Conservation (phyloP, 208 protist species). For the Polymyxa betae region DNA sequence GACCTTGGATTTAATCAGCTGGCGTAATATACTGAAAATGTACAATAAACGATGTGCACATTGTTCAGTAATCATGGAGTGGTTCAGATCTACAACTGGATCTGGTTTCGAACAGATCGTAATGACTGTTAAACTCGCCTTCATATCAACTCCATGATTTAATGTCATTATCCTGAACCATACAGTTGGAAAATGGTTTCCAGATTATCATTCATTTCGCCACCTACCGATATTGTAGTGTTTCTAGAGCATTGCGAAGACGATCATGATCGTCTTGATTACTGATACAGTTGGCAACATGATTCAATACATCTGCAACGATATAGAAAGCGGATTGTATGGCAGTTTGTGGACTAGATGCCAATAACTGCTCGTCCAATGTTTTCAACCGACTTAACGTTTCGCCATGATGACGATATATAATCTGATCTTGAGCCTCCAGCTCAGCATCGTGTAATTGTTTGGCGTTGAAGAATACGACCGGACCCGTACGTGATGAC, state of each 20-base stretch:
- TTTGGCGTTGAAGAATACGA: conserved; percentile 46
- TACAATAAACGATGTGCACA: not conserved
- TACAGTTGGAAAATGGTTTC: not conserved
- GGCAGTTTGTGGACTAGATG: not conserved
- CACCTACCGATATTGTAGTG: not conserved
- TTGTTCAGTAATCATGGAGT: not conserved
- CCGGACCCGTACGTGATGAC: too few relatives aligned
- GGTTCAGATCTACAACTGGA: not conserved
- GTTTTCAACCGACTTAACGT: not conserved
- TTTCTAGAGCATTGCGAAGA: not conserved
- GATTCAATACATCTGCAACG: not conserved
- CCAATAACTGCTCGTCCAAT: not conserved
- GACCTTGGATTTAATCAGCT: not conserved
- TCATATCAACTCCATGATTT: not conserved
- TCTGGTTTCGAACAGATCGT: not conserved
- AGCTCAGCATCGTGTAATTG: not conserved
- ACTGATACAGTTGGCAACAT: conserved; percentile 48
- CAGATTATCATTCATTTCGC: not conserved
- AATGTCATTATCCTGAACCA: not conserved
- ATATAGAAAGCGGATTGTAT: conserved; percentile 28
- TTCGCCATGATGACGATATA: conserved; percentile 25
- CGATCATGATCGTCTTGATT: not conserved
- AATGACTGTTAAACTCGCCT: not conserved
- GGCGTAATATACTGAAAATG: not conserved
- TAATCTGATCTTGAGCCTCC: conserved; percentile 35